These are phyloP conservation scores for Colletotrichum chlorophyti DNA, from an alignment of 2,329 filamentous ascomycete genomes.

Conservation along the genomic window DNA sequence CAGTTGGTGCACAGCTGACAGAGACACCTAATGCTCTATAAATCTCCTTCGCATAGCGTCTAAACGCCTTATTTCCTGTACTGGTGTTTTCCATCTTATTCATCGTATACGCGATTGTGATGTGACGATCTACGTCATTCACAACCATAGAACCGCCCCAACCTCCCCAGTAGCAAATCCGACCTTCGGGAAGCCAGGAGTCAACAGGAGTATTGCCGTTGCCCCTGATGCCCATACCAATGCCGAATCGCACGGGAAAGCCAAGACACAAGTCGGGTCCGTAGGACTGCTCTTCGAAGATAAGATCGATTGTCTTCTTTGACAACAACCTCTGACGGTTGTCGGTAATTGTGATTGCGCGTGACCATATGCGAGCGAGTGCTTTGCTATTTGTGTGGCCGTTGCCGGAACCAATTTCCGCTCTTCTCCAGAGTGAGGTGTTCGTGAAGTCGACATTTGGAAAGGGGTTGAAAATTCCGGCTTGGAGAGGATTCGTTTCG, in stretches of 20 bases:
- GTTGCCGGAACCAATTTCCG: constrained; percentile 49
- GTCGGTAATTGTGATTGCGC: constrained; percentile 29
- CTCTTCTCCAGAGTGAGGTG: constrained; percentile 42
- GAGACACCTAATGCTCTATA: constrained; percentile 13
- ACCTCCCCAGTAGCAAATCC: constrained; percentile 48
- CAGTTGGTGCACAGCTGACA: too few species aligned
- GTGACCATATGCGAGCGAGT: constrained; percentile 47
- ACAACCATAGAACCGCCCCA: constrained; percentile 52
- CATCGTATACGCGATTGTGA: constrained; percentile 54
- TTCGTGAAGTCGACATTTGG: constrained; percentile 30
- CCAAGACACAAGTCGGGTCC: constrained; percentile 48
- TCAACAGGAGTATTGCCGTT: constrained; percentile 33
- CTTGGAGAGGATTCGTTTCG: constrained; percentile 34
- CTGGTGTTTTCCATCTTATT: constrained; percentile 45
- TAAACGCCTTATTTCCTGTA: neutral
- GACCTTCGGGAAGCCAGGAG: constrained; percentile 41
- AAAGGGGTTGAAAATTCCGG: constrained; percentile 35
- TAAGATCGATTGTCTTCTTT: constrained; percentile 47
- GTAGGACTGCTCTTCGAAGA: constrained; percentile 50
- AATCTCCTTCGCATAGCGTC: constrained; percentile 12
- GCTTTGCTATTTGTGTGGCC: constrained; percentile 53
- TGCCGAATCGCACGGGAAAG: constrained; percentile 44
- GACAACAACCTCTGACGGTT: constrained; percentile 42
- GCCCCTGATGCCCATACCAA: constrained; percentile 47
- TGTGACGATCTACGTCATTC: constrained; percentile 48